phyloP scores from a whole-genome alignment of 192 early-diverging fungal species.

The Phycomyces nitens region DNA sequence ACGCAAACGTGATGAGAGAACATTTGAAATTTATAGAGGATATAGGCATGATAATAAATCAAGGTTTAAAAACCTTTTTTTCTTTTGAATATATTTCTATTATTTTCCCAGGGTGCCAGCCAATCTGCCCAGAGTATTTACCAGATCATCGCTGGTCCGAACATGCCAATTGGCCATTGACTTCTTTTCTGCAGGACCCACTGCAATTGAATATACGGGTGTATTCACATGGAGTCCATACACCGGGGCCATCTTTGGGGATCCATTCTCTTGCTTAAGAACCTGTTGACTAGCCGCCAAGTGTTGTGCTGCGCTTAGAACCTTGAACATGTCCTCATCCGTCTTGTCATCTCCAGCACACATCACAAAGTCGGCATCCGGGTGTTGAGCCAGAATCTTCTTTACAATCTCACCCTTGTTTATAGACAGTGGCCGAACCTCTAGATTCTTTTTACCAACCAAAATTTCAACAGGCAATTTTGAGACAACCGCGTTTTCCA shows the following conservation, averaged over 20 bases:
- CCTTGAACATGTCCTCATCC: slow-evolving; percentile 85
- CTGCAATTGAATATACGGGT: slow-evolving; percentile 69
- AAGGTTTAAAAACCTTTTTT: background rate
- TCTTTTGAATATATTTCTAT: background rate
- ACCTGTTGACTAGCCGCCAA: background rate
- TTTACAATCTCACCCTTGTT: slow-evolving; percentile 93
- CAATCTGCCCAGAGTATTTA: slow-evolving; percentile 26
- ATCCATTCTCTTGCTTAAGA: too few species aligned
- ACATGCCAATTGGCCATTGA: slow-evolving; percentile 89
- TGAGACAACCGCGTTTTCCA: slow-evolving; percentile 74
- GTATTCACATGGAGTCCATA: background rate
- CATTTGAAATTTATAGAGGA: background rate
- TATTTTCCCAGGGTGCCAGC: slow-evolving; percentile 1
- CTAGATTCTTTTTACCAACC: slow-evolving; percentile 88
- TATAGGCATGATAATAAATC: background rate
- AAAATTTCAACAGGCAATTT: slow-evolving; percentile 84
- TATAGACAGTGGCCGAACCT: slow-evolving; percentile 74
- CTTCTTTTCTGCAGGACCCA: slow-evolving; percentile 88
- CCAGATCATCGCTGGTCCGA: slow-evolving; percentile 58
- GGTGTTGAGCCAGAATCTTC: slow-evolving; percentile 48
- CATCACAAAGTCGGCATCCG: slow-evolving; percentile 70
- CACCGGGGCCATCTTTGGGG: background rate
- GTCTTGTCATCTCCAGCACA: slow-evolving; percentile 90
- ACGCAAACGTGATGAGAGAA: too few species aligned
- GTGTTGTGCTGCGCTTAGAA: background rate